Evolutionary conservation across 2,329 filamentous ascomycete species (phyloP), one percentile per base, ranked within the genome.

Genomic region (Microdochium nivale): DNA sequence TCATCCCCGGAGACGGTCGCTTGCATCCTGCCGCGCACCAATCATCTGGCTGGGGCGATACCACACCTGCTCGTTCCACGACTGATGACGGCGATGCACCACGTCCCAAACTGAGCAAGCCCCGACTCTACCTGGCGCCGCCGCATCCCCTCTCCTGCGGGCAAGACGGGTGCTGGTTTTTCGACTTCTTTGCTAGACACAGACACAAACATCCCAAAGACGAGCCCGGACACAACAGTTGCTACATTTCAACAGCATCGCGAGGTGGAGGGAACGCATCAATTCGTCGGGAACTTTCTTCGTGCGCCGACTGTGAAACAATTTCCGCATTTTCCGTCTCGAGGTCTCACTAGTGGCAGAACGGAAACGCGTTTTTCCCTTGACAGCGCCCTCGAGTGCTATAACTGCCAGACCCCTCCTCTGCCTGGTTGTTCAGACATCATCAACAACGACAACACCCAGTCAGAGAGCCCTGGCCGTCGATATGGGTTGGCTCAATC

Each of bases 401-500:
- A 19, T 14, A 37, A 37, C 14, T 14, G 5, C 33, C 33, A 14
- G 11, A 37, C n/a, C n/a, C 16, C 33, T 19, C 11, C n/a, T 19
- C 33, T 19, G 4, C 3, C n/a, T 37, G 7, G 7, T 14, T 5
- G 5, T 14, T 16, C 4, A 19, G 33, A 37, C 27, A 30, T 14
- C 33, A 37, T 14, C 33, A 16, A 37, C 33, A 37, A 19, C 33
- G 13, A 37, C 33, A 19, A 7, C 13, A 37, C 5, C n/a, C 13
- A 14, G 33, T 5, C 11, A 37, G 14, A 16, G 33, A 37, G 14
- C 11, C 33, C 14, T 37, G 27, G 27, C 27, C 5, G 5, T 37
- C 40, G 56, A 59, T 53, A 82, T 82, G 79, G 71, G 72, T 46
- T 64, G 78, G 49, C 66, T 81, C 60, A 80, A 75, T 49, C 77